Evolutionary conservation across 352 stramenopile species (phyloP), one percentile per base, ranked within the genome.

Genomic region (Thalassiosira hispida): DNA sequence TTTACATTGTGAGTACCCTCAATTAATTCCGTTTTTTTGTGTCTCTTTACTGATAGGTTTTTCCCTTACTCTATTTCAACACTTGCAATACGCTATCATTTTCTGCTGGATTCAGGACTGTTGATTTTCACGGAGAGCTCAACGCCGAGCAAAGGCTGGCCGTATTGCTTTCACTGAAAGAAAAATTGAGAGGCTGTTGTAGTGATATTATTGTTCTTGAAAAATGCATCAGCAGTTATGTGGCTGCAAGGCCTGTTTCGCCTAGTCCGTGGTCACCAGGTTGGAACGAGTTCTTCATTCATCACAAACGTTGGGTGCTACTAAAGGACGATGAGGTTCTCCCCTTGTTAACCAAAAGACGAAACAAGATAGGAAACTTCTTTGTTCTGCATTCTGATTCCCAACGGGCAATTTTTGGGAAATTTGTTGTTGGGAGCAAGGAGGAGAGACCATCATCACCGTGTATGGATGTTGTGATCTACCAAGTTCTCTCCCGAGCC

Each of bases 311-410:
- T 22, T 94, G 89, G 89, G 63, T 88, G 33, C 77, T 92, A 2
- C 71, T 90, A 0, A 79, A 85, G 46, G 87, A 94, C 20, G 49
- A 73, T n/a, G 85, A 94, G 40, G 79, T 93, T 20, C 57, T 94
- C 18, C 79, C 87, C 4, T 73, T 94, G 1, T 53, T 94, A 9
- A 88, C 77, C 18, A 88, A 84, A 62, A 63, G 84, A 56, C 64
- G 85, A 31, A 81, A 65, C 47, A 74, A 89, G 63, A 88, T 93
- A 42, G 87, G 78, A 3, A 65, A 83, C 14, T 94, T 92, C 44
- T 79, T 80, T 29, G 66, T 92, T 3, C 40, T 94, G 16, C 72
- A 92, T 57, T 86, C 81, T 8, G 68, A 77, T 38, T 56, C 81
- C 22, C 59, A 79, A 7, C 62, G 77, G 57, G 73, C 71, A 12